A percentile compares a stretch with the other conserved stretches of the same genome.
phyloP scores from a whole-genome alignment of 768 basidiomycete species.

The Mycena galopus region DNA sequence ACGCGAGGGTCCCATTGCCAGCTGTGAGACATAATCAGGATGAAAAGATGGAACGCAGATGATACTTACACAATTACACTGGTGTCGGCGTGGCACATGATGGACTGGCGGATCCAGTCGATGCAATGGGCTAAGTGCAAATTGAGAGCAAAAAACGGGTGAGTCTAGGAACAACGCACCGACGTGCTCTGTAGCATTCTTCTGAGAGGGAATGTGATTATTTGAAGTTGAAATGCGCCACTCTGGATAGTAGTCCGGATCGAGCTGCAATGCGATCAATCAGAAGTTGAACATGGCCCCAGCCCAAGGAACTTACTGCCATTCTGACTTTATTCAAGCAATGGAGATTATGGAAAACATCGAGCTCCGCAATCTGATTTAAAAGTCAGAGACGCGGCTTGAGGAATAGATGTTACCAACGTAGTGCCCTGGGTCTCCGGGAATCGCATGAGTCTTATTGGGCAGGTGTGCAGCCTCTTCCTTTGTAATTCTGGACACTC shows the following conservation, averaged over 20 bases:
- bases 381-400: not conserved
- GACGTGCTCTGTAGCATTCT: constrained; percentile 25
- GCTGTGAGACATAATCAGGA: not conserved
- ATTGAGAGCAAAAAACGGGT: not conserved
- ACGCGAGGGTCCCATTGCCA: constrained; percentile 45
- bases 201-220: constrained; percentile 18
- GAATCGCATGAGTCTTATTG: constrained; percentile 34
- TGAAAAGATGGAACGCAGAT: not conserved
- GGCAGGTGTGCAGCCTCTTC: constrained; percentile 33
- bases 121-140: constrained; percentile 15
- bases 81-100: constrained; percentile 32
- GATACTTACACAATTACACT: constrained; percentile 26
- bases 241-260: too few relatives aligned
- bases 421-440: constrained; percentile 30
- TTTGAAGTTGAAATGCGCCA: constrained; percentile 27
- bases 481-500: constrained; percentile 20
- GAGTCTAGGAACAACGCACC: not conserved
- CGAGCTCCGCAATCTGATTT: constrained; percentile 29
- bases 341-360: constrained; percentile 32
- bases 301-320: constrained; percentile 7
- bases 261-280: constrained; percentile 11
- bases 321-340: constrained; percentile 35
- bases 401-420: not conserved
- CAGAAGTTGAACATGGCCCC: too few relatives aligned
- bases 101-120: constrained; percentile 23